Evolutionary conservation across 2,329 filamentous ascomycete genomes (phyloP).

Genomic region (Talaromyces sp.): DNA sequence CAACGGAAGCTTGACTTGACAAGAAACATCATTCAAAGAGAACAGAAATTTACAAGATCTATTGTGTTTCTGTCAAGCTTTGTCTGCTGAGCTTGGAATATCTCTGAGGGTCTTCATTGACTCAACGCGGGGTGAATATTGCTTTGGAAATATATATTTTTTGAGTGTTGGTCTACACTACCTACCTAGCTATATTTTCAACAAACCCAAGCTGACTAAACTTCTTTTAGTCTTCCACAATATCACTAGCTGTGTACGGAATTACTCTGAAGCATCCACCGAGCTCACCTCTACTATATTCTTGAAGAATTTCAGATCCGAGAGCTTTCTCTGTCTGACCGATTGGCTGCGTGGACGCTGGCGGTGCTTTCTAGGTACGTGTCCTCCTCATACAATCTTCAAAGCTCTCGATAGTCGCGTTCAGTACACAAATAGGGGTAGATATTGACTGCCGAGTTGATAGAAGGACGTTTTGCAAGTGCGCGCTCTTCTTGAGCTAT

Average conservation of each 20-base stretch:
- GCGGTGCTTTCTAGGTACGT: neutral
- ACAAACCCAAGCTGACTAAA: neutral
- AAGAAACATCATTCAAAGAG: neutral
- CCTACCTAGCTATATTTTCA: neutral
- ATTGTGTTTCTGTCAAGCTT: neutral
- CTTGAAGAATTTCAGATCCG: too few relatives aligned
- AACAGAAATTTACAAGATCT: neutral
- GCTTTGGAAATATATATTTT: conserved; percentile 2
- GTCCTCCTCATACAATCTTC: neutral
- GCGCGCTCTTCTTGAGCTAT: conserved; percentile 10
- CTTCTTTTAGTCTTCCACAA: neutral
- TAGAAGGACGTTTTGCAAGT: conserved; percentile 12
- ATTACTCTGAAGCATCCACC: neutral
- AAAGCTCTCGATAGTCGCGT: neutral
- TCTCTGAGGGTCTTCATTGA: neutral
- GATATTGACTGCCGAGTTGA: conserved; percentile 3
- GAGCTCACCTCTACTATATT: neutral
- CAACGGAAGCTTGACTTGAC: neutral
- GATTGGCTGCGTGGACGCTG: neutral
- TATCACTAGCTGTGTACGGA: neutral
- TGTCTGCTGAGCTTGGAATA: neutral
- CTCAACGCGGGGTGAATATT: neutral
- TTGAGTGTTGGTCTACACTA: neutral
- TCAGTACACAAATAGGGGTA: neutral
- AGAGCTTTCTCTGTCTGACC: neutral